phyloP scores from a whole-genome alignment of 2,329 filamentous ascomycete genomes.

The Ophiostoma sp. region DNA sequence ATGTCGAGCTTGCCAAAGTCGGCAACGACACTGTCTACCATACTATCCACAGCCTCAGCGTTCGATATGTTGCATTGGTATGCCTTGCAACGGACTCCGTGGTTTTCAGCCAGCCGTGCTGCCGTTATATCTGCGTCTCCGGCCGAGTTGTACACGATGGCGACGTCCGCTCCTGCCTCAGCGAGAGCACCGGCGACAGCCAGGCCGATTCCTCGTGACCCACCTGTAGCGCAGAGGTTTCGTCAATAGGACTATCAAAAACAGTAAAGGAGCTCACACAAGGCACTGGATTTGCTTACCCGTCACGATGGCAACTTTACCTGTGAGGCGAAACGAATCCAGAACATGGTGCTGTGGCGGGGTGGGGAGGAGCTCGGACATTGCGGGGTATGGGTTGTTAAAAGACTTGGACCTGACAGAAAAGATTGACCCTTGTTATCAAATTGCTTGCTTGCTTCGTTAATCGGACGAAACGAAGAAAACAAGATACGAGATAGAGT shows the following conservation, averaged over 20 bases:
- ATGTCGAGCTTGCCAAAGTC: constrained; percentile 75
- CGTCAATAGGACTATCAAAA: neutral
- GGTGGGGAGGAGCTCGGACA: neutral
- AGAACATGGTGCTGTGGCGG: neutral
- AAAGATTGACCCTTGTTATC: too few relatives aligned
- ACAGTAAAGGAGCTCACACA: neutral
- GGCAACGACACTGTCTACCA: constrained; percentile 52
- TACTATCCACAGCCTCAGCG: constrained; percentile 50
- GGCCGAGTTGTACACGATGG: constrained; percentile 17
- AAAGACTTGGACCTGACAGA: neutral
- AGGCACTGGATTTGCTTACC: neutral
- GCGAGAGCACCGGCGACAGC: constrained; percentile 5
- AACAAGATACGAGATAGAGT: neutral
- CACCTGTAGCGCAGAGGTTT: neutral
- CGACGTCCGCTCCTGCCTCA: constrained; percentile 1
- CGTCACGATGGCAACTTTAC: neutral
- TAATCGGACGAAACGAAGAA: neutral
- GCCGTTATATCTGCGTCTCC: neutral
- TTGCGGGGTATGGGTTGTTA: neutral
- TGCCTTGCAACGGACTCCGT: neutral
- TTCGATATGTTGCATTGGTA: constrained; percentile 32
- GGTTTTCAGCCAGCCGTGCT: neutral
- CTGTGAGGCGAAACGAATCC: neutral
- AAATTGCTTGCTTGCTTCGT: neutral
- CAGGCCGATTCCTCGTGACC: constrained; percentile 8